Evolutionary conservation across 306 rosid genomes (phyloP), one percentile per base, ranked within the genome.

Genomic region (Senna tora): DNA sequence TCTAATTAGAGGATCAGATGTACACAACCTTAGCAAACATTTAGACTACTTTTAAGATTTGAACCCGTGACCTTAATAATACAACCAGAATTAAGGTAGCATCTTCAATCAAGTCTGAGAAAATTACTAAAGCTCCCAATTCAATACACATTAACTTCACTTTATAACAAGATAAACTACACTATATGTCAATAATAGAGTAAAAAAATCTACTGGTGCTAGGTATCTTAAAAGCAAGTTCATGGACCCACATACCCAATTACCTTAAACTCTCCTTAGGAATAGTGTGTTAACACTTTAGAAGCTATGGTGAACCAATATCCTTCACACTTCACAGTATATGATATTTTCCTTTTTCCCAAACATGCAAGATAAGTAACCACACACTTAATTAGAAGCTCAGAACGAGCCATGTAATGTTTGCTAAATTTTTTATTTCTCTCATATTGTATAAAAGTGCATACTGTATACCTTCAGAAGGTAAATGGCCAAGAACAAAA

Each of bases 161-260:
- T 9, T 32, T 3, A 59, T 33, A 39, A 9, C 14, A 15, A n/a
- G 21, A n/a, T n/a, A n/a, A n/a, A n/a, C n/a, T n/a, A n/a, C n/a
- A n/a, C n/a, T 25, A 3, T 1, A 25, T 25, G 3, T 25, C 30
- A 1, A 1, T 25, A 25, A 25, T 25, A 25, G 30, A 3, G 30
- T 25, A 3, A 25, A 25, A 25, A 25, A 25, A 1, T 3, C 30
- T 14, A 7, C 9, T 11, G 5, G 13, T 14, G 52, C 10, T 33
- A 22, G 14, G 9, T 21, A 59, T 57, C 46, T 58, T 34, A 20
- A 36, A 66, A 45, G 53, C 41, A 41, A 53, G 32, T 52, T 52
- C 33, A n/a, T 46, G 46, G 68, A 67, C 68, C 50, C 72, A 42
- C 32, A 17, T 39, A 7, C 25, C 38, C 76, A 45, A 13, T n/a